Evolutionary conservation across 2,329 filamentous ascomycete species (phyloP).

Genomic region (Alternaria brassicicola): DNA sequence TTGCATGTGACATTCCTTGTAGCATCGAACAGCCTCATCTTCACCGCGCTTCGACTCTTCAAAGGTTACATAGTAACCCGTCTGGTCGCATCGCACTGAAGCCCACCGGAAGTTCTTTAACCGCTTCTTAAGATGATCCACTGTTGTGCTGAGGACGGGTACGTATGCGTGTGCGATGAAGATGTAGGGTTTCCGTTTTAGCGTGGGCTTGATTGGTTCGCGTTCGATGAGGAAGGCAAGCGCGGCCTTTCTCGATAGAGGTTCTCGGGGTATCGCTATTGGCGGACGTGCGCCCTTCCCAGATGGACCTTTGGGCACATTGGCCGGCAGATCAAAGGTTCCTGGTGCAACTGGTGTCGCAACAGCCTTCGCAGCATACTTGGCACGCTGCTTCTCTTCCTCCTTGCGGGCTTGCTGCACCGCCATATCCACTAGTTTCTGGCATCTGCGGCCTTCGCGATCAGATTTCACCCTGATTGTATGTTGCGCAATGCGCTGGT

Average conservation of each 20-base stretch:
- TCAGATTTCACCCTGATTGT: constrained; percentile 85
- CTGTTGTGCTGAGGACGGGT: constrained; percentile 81
- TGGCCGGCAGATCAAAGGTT: constrained; percentile 70
- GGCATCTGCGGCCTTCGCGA: constrained; percentile 82
- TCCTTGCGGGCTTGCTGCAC: constrained; percentile 72
- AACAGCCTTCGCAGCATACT: constrained; percentile 36
- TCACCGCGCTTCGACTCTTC: constrained; percentile 77
- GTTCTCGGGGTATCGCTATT: constrained; percentile 46
- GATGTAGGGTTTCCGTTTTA: constrained; percentile 83
- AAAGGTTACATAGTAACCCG: constrained; percentile 93
- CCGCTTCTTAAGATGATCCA: constrained; percentile 88
- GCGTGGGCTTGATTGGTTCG: constrained; percentile 68
- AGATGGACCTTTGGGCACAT: constrained; percentile 85
- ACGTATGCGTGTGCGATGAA: constrained; percentile 88
- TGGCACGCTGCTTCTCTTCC: constrained; percentile 55
- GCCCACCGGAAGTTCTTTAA: constrained; percentile 82
- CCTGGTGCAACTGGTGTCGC: constrained; percentile 31
- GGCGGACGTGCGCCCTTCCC: constrained; percentile 54
- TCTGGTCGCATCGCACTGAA: constrained; percentile 80
- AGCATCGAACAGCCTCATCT: constrained; percentile 81
- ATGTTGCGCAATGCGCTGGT: constrained; percentile 78
- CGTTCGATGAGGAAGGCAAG: constrained; percentile 64
- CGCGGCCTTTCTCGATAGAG: constrained; percentile 53
- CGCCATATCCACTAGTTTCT: constrained; percentile 75
- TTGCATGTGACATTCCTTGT: constrained; percentile 76